A percentile compares a stretch with the other conserved stretches of the same genome.
Evolutionary conservation across 202 grass and related monocot species (phyloP).

Genomic region (Panicum virgatum): DNA sequence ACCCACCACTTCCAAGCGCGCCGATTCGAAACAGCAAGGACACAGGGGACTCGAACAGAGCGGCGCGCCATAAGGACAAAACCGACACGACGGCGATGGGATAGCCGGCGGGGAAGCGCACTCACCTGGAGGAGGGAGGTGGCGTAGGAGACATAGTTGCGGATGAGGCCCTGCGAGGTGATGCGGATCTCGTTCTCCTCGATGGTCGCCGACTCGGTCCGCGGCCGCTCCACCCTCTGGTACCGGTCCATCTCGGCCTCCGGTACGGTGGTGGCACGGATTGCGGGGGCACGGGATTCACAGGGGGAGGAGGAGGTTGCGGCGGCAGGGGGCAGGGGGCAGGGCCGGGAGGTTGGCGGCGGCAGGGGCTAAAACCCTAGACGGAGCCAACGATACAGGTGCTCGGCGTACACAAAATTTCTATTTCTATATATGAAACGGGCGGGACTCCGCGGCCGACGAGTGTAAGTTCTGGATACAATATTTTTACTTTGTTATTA

Average conservation of each 20-base stretch:
- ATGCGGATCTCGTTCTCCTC: conserved; percentile 99
- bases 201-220: conserved; percentile 72
- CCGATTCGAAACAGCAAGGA: conserved; percentile 6
- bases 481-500: no score
- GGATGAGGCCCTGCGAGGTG: conserved; percentile 91
- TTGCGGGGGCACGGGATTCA: conserved; percentile 18
- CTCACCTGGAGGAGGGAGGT: conserved; percentile 82
- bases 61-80: background rate
- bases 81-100: background rate
- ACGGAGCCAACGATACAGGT: conserved; percentile 45
- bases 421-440: no score
- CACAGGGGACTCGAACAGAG: background rate
- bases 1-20: background rate
- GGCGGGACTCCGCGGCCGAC: no score
- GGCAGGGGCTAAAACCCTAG: conserved; percentile 75
- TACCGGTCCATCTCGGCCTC: conserved; percentile 80
- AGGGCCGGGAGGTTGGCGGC: background rate
- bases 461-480: no score
- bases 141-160: conserved; percentile 95
- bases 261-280: conserved; percentile 30
- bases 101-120: background rate
- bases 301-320: conserved; percentile 2
- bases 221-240: conserved; percentile 84
- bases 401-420: conserved; percentile 42
- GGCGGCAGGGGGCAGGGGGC: conserved; percentile 15